Base-by-base conservation (phyloP, 2,329 filamentous ascomycete species). In the Dactylellina leptospora region DNA sequence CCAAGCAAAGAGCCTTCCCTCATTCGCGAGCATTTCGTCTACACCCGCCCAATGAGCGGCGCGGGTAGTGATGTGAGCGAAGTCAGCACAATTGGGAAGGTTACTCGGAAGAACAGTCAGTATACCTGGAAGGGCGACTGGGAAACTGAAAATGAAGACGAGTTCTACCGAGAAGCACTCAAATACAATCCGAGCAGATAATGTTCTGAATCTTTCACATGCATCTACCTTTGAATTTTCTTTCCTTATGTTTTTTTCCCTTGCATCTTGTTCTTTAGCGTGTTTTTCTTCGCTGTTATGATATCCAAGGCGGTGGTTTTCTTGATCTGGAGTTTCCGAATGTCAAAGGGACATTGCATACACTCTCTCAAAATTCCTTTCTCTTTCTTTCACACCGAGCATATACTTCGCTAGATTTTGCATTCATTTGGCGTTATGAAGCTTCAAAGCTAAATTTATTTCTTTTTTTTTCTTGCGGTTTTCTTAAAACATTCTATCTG, bases 11-110 rank as follows among this genome's bases (percentile, higher is more conserved):
- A 71, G 18, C 13, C 25, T 5, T 20, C 66, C 5, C 10, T 63
- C 13, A 38, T 62, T 28, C 51, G 59, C 25, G 58, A 71, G 11
- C 30, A 63, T 3, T 18, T 48, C 20, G 20, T 70, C 13, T 58
- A 62, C 18, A 53, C 51, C 9, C 27, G 66, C 16, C 66, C 55
- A 6, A 28, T 58, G 20, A 71, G 66, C 33, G 58, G 66, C 20
- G 58, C 66, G 22, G 66, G 59, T 9, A 71, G 66, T 20, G 66
- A 71, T 18, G 47, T 59, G 22, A 71, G 66, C 53, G 66, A 71
- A 51, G 66, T 71, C 9, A 71, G 66, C 58, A 71, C 66, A 9
- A 71, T 71, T 20, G 66, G 66, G 42, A 71, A 71, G 55, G 66
- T 71, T 25, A 71, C 66, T 4, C 28, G 66, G 8, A 71, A 71